Conservation (phyloP, 257 asterid genomes). For the Przewalskia tangutica region DNA sequence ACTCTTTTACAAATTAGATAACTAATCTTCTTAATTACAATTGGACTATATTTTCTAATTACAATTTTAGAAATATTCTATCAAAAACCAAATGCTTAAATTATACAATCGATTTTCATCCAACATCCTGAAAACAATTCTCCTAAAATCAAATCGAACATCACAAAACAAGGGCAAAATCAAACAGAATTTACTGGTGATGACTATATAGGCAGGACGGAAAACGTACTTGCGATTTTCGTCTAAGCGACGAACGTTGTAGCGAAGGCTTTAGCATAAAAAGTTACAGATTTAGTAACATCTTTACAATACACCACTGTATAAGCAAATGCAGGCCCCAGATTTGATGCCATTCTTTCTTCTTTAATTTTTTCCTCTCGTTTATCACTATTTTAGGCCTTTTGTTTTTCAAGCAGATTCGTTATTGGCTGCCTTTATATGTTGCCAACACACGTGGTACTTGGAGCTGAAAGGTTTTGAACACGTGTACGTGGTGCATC, state of each 20-base stretch:
- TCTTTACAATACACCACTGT: slow-evolving; percentile 65
- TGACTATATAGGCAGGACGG: not conserved
- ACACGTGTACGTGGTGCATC: not conserved
- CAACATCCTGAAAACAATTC: not conserved
- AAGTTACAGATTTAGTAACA: slow-evolving; percentile 59
- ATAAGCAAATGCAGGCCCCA: slow-evolving; percentile 52
- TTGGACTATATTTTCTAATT: too few species aligned
- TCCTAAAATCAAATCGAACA: not conserved
- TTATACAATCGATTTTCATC: not conserved
- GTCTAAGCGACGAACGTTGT: slow-evolving; percentile 58
- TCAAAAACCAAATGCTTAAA: too few species aligned
- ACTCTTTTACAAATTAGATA: too few species aligned
- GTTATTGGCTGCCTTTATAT: not conserved
- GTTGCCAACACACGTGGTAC: not conserved
- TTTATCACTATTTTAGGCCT: not conserved
- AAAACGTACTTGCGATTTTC: slow-evolving; percentile 35
- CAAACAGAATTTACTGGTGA: not conserved
- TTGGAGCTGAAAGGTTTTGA: not conserved
- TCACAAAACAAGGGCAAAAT: not conserved
- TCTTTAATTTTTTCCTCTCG: not conserved
- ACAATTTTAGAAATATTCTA: too few species aligned
- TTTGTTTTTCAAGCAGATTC: not conserved
- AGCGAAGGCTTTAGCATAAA: slow-evolving; percentile 67
- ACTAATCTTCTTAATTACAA: too few species aligned
- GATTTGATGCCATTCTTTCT: slow-evolving; percentile 33